These are phyloP conservation scores for Conticribra weissflogii DNA, from an alignment of 108 stramenopile genomes.

Conservation along the genomic window DNA sequence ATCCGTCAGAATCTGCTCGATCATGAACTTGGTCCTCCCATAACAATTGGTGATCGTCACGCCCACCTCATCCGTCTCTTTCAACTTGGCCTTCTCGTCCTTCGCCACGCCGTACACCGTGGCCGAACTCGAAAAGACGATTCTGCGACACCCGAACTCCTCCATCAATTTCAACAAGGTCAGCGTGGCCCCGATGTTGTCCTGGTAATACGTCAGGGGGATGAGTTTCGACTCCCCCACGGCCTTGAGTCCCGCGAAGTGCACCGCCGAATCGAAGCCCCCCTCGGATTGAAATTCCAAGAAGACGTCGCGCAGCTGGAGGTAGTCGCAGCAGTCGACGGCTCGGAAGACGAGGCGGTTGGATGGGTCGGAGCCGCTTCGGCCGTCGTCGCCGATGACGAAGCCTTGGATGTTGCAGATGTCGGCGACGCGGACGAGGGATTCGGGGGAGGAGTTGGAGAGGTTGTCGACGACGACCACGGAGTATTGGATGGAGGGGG, in stretches of 20 bases:
- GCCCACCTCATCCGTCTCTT: constrained; percentile 94
- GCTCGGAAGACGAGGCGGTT: constrained; percentile 71
- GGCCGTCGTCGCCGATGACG: constrained; percentile 13
- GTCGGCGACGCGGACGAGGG: constrained; percentile 76
- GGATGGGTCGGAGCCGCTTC: constrained; percentile 33
- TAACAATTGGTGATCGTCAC: constrained; percentile 98
- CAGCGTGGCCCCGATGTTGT: constrained; percentile 91
- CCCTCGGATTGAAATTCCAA: constrained; percentile 52
- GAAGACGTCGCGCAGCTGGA: constrained; percentile 73
- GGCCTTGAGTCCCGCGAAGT: constrained; percentile 99
- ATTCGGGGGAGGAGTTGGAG: constrained; percentile 68
- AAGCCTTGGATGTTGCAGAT: constrained; percentile 56
- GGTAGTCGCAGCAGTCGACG: constrained; percentile 76
- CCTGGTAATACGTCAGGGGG: constrained; percentile 93
- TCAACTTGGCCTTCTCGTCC: constrained; percentile 66
- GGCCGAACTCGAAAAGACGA: constrained; percentile 96
- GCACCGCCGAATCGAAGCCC: constrained; percentile 88
- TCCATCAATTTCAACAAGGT: constrained; percentile 88
- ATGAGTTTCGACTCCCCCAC: constrained; percentile 93
- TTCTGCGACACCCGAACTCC: constrained; percentile 83
- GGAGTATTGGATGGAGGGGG: constrained; percentile 62
- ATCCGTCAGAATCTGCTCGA: constrained; percentile 97
- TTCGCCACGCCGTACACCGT: constrained; percentile 97
- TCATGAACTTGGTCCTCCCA: constrained; percentile 98
- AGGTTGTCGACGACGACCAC: constrained; percentile 91